Base-by-base conservation (phyloP, 139 green algal genomes). In the Auxenochlorella pyrenoidosa region DNA sequence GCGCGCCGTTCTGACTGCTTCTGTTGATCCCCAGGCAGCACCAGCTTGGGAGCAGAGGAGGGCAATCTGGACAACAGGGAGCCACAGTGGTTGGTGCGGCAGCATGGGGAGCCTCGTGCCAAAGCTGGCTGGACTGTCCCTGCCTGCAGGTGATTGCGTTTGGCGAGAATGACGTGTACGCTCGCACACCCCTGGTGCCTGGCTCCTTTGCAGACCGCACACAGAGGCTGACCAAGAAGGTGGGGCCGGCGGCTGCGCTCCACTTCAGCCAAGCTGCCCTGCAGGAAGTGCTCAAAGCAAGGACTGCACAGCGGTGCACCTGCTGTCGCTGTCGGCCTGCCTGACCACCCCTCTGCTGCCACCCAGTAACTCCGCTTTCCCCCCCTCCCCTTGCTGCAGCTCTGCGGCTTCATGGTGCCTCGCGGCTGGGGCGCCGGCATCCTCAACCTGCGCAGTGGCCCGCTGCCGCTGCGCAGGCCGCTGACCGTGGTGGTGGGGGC, bases 401-500 rank as follows among this genome's bases (percentile, higher is more conserved):
- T 86, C n/a, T 79, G 66, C 4, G 82, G 82, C 8, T 86, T 86
- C 70, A 78, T 54, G 5, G 47, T 86, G 65, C 82, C 82, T 0
- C 79, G 38, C 5, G 79, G 59, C 59, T 40, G 40, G 34, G 82
- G 82, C 43, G 19, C 28, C 3, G 82, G 82, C 65, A 47, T 86
- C 43, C 66, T 86, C 19, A 86, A 79, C 82, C 32, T 86, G 41
- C 32, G 43, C n/a, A 44, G 26, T n/a, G 82, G 82, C 5, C 82
- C 82, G 5, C 34, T 86, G 66, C 82, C 82, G 6, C 28, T 68
- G 82, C 82, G 66, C 43, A 28, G 58, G 24, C 82, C 82, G 32
- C 82, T 86, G 30, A 38, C 65, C 21, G 41, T 58, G 0, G 82
- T 86, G n/a, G 44, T 79, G 34, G 82, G 82, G 0, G 66, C 65